Evolutionary conservation across 129 eudicot genomes (phyloP).

Genomic region (Escallonia rubra): DNA sequence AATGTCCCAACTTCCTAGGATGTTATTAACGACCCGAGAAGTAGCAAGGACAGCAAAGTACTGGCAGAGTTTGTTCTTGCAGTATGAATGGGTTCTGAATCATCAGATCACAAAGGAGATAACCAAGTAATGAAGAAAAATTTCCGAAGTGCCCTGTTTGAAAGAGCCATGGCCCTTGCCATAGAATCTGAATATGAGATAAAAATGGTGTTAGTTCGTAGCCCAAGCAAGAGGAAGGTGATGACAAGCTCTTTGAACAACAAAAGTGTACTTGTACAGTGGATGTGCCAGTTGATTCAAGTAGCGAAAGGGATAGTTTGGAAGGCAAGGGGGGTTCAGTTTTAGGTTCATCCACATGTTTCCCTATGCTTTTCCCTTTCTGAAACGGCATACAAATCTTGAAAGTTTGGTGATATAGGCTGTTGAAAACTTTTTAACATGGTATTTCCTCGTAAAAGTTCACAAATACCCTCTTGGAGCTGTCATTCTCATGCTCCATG

Average conservation of each 20-base stretch:
- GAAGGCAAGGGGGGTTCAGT: slow-evolving; percentile 75
- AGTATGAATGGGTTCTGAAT: slow-evolving; percentile 25
- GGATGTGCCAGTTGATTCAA: slow-evolving; percentile 29
- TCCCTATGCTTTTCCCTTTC: too few species aligned
- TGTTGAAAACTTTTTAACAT: too few species aligned
- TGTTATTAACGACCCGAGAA: slow-evolving; percentile 9
- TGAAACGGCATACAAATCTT: too few species aligned
- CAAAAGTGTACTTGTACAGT: slow-evolving; percentile 17
- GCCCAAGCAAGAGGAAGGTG: slow-evolving; percentile 28
- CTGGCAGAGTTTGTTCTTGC: slow-evolving; percentile 5
- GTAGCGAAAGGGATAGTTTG: slow-evolving; percentile 53
- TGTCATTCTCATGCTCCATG: too few species aligned
- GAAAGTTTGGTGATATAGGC: too few species aligned
- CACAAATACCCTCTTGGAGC: too few species aligned
- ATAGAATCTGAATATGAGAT: slow-evolving; percentile 22
- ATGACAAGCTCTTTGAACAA: slow-evolving; percentile 28
- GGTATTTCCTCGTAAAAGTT: too few species aligned
- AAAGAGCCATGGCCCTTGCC: neutral
- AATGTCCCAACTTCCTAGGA: slow-evolving; percentile 11
- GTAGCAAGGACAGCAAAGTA: slow-evolving; percentile 4
- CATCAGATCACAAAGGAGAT: slow-evolving; percentile 17
- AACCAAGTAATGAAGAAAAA: slow-evolving; percentile 11
- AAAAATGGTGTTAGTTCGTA: slow-evolving; percentile 18
- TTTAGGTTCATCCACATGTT: slow-evolving; percentile 65
- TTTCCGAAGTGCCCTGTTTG: neutral